phyloP scores from a whole-genome alignment of 2,329 filamentous ascomycete species.

The Ceratocystis papillata region DNA sequence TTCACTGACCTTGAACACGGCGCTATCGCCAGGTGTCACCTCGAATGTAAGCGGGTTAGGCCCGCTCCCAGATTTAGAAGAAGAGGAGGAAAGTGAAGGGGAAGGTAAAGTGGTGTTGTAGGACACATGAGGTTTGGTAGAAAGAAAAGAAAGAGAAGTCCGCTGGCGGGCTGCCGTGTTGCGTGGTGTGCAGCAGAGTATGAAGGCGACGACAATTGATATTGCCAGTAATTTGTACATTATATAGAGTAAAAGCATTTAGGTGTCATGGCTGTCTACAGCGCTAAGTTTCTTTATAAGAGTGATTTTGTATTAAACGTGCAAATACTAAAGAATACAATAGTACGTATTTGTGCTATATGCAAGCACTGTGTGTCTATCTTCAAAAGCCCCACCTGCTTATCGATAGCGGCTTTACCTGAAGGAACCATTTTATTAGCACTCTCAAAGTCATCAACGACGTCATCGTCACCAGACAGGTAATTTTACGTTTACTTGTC shows the following conservation, averaged over 20 bases:
- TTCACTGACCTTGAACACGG: not conserved
- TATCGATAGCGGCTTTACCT: not conserved
- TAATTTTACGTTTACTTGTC: not conserved
- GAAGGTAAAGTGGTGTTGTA: not conserved
- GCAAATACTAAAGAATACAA: too few relatives aligned
- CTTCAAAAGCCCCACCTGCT: not conserved
- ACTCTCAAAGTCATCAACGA: not conserved
- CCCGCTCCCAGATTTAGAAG: slow-evolving; percentile 10
- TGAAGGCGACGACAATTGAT: not conserved
- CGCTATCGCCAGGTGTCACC: slow-evolving; percentile 32
- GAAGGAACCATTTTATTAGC: not conserved
- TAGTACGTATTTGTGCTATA: too few relatives aligned
- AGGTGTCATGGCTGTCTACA: not conserved
- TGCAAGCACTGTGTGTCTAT: too few relatives aligned
- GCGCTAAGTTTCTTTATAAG: not conserved
- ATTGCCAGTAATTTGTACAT: not conserved
- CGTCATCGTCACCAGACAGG: not conserved
- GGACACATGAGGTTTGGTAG: not conserved
- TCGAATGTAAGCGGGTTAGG: slow-evolving; percentile 25
- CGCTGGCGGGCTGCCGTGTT: not conserved
- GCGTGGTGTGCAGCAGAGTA: not conserved
- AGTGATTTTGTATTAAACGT: not conserved
- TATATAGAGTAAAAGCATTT: not conserved
- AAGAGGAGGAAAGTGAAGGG: slow-evolving; percentile 11
- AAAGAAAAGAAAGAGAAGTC: not conserved